These are phyloP conservation scores for Emericellopsis terricola DNA, from an alignment of 495 filamentous ascomycete genomes.

Conservation along the genomic window DNA sequence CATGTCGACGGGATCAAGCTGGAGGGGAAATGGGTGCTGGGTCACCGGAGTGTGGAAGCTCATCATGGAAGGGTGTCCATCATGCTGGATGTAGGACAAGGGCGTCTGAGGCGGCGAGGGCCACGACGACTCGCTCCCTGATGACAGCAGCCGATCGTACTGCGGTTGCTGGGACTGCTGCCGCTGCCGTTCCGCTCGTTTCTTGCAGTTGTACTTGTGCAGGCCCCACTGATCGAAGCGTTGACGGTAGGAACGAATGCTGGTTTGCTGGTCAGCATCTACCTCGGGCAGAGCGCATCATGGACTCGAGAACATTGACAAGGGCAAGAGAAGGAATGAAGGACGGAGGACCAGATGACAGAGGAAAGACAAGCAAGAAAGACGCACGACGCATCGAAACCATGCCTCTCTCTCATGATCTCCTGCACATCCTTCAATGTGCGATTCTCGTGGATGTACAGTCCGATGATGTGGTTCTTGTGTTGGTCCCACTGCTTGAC, in stretches of 20 bases:
- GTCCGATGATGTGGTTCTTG: neutral
- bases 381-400: slow-evolving; percentile 27
- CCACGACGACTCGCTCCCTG: neutral
- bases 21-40: neutral
- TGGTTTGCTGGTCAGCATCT: neutral
- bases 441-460: neutral
- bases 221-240: neutral
- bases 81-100: no score
- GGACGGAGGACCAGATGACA: no score
- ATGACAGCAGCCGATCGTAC: no score
- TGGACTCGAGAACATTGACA: no score
- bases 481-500: neutral
- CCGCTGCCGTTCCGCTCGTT: no score
- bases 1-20: neutral
- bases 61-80: no score
- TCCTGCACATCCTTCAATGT: neutral
- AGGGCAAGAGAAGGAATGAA: neutral
- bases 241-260: neutral
- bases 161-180: neutral
- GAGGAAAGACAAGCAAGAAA: neutral
- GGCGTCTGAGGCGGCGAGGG: neutral
- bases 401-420: slow-evolving; percentile 6
- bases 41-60: neutral
- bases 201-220: neutral
- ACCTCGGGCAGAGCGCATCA: neutral